Evolutionary conservation across 2,329 filamentous ascomycete genomes (phyloP).

Genomic region (Diplocarpon rosae): DNA sequence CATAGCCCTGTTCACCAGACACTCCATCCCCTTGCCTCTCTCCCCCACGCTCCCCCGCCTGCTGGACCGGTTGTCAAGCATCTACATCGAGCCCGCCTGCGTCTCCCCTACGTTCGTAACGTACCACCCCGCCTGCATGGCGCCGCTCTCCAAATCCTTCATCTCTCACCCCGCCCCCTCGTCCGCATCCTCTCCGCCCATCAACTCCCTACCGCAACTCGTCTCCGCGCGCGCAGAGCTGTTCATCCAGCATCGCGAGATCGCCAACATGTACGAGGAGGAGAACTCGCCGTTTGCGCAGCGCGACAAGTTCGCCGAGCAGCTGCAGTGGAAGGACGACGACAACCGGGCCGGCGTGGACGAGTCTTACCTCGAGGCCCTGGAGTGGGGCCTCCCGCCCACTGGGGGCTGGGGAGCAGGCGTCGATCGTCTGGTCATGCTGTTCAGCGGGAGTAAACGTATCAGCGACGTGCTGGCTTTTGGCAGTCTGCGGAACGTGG

Average conservation of each 20-base stretch:
- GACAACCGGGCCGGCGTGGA: slow-evolving; percentile 28
- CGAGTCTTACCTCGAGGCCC: slow-evolving; percentile 70
- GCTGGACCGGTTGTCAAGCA: slow-evolving; percentile 67
- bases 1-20: slow-evolving; percentile 39
- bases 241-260: slow-evolving; percentile 68
- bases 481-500: slow-evolving; percentile 66
- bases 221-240: slow-evolving; percentile 78
- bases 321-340: slow-evolving; percentile 33
- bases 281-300: slow-evolving; percentile 90
- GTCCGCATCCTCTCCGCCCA: too few species aligned
- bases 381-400: slow-evolving; percentile 86
- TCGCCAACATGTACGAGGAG: slow-evolving; percentile 97
- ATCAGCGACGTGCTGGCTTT: slow-evolving; percentile 85
- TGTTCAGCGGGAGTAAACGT: slow-evolving; percentile 66
- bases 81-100: slow-evolving; percentile 71
- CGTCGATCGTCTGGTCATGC: slow-evolving; percentile 82
- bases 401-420: slow-evolving; percentile 97
- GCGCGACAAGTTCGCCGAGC: slow-evolving; percentile 65
- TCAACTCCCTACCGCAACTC: slow-evolving; percentile 39
- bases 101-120: slow-evolving; percentile 70
- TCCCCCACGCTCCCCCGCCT: slow-evolving; percentile 54
- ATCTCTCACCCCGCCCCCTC: slow-evolving; percentile 28
- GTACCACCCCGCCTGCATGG: slow-evolving; percentile 82
- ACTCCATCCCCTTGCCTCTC: slow-evolving; percentile 37
- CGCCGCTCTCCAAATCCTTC: slow-evolving; percentile 84